Percentiles rank a stretch among this genome's conserved stretches.
Conservation (phyloP, 768 basidiomycete genomes). For the Boletellus emodensis region DNA sequence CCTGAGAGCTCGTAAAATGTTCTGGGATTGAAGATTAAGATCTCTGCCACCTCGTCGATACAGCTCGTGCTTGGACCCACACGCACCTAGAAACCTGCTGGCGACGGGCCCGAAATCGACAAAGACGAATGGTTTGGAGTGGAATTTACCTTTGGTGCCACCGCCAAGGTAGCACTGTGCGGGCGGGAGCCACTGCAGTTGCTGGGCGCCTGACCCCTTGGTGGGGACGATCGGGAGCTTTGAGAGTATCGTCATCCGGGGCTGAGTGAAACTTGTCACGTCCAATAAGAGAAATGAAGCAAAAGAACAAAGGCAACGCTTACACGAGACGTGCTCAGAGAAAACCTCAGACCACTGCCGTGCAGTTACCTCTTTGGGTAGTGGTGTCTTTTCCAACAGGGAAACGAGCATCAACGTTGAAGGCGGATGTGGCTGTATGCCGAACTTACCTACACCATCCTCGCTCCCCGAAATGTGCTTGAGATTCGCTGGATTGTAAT, state of each 20-base stretch:
- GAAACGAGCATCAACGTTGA: slow-evolving; percentile 54
- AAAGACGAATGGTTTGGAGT: slow-evolving; percentile 81
- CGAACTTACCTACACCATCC: slow-evolving; percentile 57
- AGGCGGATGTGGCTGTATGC: slow-evolving; percentile 67
- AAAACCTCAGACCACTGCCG: slow-evolving; percentile 65
- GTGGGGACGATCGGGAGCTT: slow-evolving; percentile 66
- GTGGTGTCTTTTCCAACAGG: slow-evolving; percentile 57
- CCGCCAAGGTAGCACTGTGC: slow-evolving; percentile 67
- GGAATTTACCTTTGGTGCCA: slow-evolving; percentile 52
- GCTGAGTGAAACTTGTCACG: slow-evolving; percentile 52
- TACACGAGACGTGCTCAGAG: slow-evolving; percentile 59
- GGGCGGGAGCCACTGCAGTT: slow-evolving; percentile 51
- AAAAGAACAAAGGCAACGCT: slow-evolving; percentile 16
- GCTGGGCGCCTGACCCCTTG: slow-evolving; percentile 28
- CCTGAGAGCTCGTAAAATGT: slow-evolving; percentile 70
- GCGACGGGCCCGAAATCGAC: slow-evolving; percentile 83
- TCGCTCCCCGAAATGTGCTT: slow-evolving; percentile 52
- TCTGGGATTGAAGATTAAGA: slow-evolving; percentile 63
- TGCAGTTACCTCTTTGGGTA: slow-evolving; percentile 51
- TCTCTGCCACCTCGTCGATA: slow-evolving; percentile 78
- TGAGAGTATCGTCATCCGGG: slow-evolving; percentile 56
- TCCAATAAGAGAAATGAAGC: slow-evolving; percentile 1
- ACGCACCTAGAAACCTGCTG: slow-evolving; percentile 80
- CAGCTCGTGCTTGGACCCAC: slow-evolving; percentile 86
- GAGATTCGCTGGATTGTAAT: slow-evolving; percentile 56